A percentile compares a stretch with the other conserved stretches of the same genome.
Evolutionary conservation across 83 land plant species (phyloP).

Genomic region (Diphasiastrum complanatum): DNA sequence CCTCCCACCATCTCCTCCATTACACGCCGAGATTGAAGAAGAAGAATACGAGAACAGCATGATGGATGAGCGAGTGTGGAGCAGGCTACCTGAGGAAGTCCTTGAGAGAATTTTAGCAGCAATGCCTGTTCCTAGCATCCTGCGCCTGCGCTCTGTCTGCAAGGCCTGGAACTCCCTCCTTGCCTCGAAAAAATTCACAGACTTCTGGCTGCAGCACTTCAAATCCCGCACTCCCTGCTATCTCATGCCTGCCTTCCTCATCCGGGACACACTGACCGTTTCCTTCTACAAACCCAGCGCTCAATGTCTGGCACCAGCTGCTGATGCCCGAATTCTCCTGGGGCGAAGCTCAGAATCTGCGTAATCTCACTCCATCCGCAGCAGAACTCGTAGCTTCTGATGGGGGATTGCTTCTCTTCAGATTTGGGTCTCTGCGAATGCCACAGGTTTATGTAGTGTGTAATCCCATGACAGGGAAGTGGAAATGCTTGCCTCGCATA

Average conservation of each 20-base stretch:
- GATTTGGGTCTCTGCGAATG: neutral
- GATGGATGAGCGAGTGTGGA: conserved; percentile 5
- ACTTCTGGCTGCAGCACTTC: neutral
- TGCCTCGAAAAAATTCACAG: neutral
- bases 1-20: neutral
- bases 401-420: neutral
- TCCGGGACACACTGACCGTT: neutral
- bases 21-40: neutral
- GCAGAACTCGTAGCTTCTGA: conserved; percentile 2
- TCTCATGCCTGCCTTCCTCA: neutral
- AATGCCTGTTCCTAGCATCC: neutral
- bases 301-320: conserved; percentile 5
- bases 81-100: neutral
- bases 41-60: neutral
- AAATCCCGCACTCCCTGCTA: conserved; percentile 1
- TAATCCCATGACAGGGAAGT: neutral
- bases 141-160: conserved; percentile 7
- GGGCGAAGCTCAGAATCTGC: neutral
- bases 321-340: conserved; percentile 5
- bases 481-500: neutral
- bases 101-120: conserved; percentile 4
- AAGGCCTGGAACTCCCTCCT: conserved; percentile 1
- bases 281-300: conserved; percentile 3
- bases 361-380: neutral
- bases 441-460: conserved; percentile 4